Conservation (phyloP, 108 stramenopile genomes). For the Heterococcus sp. region DNA sequence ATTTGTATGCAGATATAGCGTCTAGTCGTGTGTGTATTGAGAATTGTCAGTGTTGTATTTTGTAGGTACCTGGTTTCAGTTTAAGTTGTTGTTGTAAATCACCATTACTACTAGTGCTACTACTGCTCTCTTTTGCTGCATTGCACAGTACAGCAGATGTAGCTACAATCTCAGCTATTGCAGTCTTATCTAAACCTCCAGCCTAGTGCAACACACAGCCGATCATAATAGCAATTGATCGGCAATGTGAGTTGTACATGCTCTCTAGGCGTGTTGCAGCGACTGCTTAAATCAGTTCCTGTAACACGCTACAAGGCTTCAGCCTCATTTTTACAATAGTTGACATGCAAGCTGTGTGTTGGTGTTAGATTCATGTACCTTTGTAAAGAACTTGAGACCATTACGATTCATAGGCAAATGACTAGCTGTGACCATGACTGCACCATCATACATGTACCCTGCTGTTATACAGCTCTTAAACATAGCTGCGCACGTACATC, state of each 20-base stretch:
- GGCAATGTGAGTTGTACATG: too few species aligned
- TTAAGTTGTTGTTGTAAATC: too few species aligned
- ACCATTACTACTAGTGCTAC: too few species aligned
- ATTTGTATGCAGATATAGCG: background rate
- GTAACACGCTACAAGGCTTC: too few species aligned
- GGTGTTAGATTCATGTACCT: background rate
- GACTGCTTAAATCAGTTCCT: too few species aligned
- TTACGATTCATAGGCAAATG: conserved; percentile 32
- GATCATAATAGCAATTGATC: too few species aligned
- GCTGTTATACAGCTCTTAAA: conserved; percentile 22
- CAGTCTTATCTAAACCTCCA: conserved; percentile 12
- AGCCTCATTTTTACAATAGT: too few species aligned
- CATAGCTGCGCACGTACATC: background rate
- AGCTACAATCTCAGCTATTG: conserved; percentile 8
- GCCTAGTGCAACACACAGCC: background rate
- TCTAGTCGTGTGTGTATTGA: background rate
- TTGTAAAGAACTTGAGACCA: conserved; percentile 42
- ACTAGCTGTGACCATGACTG: conserved; percentile 31
- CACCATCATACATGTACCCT: conserved; percentile 19
- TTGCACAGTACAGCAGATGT: background rate
- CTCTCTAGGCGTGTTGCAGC: too few species aligned
- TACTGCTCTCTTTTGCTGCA: background rate
- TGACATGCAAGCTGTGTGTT: background rate
- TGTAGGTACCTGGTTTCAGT: too few species aligned
- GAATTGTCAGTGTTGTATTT: background rate